Conservation (phyloP, 805 yeast genomes). For the Candida chauliodis region DNA sequence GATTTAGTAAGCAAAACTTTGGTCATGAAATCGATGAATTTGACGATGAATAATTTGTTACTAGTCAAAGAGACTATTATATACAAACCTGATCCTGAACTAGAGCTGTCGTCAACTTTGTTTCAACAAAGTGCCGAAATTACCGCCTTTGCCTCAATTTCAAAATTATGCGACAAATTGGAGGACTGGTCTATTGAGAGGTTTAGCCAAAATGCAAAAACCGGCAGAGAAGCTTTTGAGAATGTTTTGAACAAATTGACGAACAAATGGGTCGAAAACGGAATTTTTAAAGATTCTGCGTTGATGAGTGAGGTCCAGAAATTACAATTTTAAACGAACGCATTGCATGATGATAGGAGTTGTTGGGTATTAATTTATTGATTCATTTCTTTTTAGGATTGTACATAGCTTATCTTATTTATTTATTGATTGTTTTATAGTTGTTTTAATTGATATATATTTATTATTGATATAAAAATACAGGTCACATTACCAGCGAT, state of each 20-base stretch:
- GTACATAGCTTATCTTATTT: not conserved
- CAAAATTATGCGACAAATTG: slow-evolving; percentile 68
- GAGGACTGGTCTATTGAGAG: slow-evolving; percentile 92
- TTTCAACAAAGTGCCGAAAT: slow-evolving; percentile 85
- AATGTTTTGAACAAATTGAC: slow-evolving; percentile 57
- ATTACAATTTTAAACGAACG: slow-evolving; percentile 6
- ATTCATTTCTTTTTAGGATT: not conserved
- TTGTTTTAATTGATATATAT: not conserved
- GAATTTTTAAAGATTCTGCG: slow-evolving; percentile 24
- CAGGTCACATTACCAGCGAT: slow-evolving; percentile 2
- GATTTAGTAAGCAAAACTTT: slow-evolving; percentile 63
- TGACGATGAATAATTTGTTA: slow-evolving; percentile 74
- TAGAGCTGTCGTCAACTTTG: slow-evolving; percentile 50
- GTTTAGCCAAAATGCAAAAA: slow-evolving; percentile 80
- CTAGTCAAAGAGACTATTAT: slow-evolving; percentile 85
- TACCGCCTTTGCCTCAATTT: slow-evolving; percentile 74
- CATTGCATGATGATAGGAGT: not conserved
- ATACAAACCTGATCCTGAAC: slow-evolving; percentile 63
- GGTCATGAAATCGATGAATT: slow-evolving; percentile 78
- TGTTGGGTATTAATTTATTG: not conserved
- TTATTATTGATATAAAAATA: too few species aligned
- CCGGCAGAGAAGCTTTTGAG: slow-evolving; percentile 85
- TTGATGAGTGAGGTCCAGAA: slow-evolving; percentile 11
- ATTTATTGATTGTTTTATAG: not conserved
- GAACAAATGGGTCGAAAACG: slow-evolving; percentile 41